Percentiles rank a stretch among this genome's conserved stretches.
These are phyloP conservation scores for Leccinellum rugosiceps DNA, from an alignment of 768 basidiomycete species.

Conservation along the genomic window DNA sequence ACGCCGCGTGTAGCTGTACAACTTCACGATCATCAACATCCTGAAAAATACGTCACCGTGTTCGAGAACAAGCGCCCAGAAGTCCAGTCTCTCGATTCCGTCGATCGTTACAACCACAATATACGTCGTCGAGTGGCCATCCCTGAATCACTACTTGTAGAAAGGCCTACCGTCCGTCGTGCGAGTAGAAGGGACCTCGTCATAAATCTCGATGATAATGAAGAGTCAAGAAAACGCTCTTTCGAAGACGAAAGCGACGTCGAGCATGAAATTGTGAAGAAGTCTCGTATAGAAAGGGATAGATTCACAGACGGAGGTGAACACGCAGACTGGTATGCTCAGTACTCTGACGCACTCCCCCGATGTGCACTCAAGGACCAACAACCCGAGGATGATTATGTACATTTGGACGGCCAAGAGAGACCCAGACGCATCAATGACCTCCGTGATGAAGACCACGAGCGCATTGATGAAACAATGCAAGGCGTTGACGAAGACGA, in stretches of 20 bases:
- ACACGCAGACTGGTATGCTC: slow-evolving; percentile 42
- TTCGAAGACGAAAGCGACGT: slow-evolving; percentile 44
- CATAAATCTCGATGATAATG: slow-evolving; percentile 18
- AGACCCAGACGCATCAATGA: slow-evolving; percentile 35
- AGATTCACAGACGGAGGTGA: slow-evolving; percentile 48
- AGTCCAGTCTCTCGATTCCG: slow-evolving; percentile 27
- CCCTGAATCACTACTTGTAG: slow-evolving; percentile 11
- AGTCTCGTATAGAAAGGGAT: slow-evolving; percentile 50
- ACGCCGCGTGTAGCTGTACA: slow-evolving; percentile 24
- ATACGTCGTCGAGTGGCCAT: slow-evolving; percentile 9
- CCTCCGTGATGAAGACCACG: slow-evolving; percentile 50
- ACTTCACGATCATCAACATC: slow-evolving; percentile 18
- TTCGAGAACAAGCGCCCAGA: slow-evolving; percentile 19
- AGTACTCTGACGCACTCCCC: slow-evolving; percentile 12
- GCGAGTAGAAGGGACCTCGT: slow-evolving; percentile 31
- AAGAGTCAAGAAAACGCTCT: slow-evolving; percentile 41
- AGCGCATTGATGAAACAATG: slow-evolving; percentile 32
- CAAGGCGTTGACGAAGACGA: slow-evolving; percentile 43
- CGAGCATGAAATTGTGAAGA: slow-evolving; percentile 45
- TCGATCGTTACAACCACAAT: slow-evolving; percentile 39
- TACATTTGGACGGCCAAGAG: slow-evolving; percentile 39
- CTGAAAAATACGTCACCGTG: slow-evolving; percentile 11
- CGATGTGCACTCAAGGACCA: slow-evolving; percentile 50
- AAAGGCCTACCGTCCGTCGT: slow-evolving; percentile 26
- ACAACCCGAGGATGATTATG: slow-evolving; percentile 41